Evolutionary conservation across 306 rosid species (phyloP), one percentile per base, ranked within the genome.

Genomic region (Lagenaria siceraria): DNA sequence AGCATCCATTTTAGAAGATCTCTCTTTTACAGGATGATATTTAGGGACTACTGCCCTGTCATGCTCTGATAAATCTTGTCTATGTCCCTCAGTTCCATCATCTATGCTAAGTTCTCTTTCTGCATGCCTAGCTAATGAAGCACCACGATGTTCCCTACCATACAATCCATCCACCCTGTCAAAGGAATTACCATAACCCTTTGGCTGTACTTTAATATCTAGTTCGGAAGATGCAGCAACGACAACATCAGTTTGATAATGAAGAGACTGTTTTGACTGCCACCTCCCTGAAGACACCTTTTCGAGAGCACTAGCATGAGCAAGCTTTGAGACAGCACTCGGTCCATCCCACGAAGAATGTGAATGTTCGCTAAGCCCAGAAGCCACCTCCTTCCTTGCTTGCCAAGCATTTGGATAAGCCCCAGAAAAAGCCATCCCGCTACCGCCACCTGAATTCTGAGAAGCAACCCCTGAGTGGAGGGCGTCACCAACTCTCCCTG

Each of bases 271-370:
- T 88, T 91, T 91, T 0, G 96, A 90, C 70, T 96, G 98, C 99
- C 99, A 96, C 78, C 97, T 85, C 51, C 98, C 99, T 2, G 99
- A 96, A 40, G 96, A 88, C 76, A 92, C 97, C 96, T 92, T 96
- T 58, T 92, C 98, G 43, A 92, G 86, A 4, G 99, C 92, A 84
- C 98, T 96, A 0, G 96, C 96, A 82, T 92, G 87, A 71, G 93
- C 98, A 86, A 96, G 77, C 89, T 90, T 96, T 15, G 90, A 87
- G 82, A 85, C 95, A 78, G 98, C 88, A 78, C 77, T 84, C 43
- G 91, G 93, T 31, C 87, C 85, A 17, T 95, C 79, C 97, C 96
- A 88, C 1, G 76, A 75, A 79, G 97, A 75, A 49, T 85, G 91
- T 46, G 80, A 84, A 3, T 80, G 86, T 81, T 92, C 97, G 66